Base-by-base conservation (phyloP, 495 filamentous ascomycete species). In the Lentithecium fluviatile region DNA sequence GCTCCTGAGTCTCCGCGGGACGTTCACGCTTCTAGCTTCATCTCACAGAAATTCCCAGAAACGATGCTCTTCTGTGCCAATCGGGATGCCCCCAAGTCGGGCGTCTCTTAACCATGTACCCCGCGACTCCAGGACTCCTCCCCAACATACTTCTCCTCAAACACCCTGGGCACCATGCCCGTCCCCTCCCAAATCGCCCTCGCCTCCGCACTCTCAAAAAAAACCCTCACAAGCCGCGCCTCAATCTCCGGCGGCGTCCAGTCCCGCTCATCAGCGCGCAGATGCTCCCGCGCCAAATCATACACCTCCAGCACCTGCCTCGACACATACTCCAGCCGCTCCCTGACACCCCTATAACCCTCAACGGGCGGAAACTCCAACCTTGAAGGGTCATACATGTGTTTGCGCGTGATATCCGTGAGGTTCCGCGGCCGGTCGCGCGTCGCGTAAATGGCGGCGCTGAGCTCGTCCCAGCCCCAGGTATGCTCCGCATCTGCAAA, bases 201-300 rank as follows among this genome's bases (percentile, higher is more conserved):
- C 4, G 15, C 55, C 55, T 58, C 43, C 25, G 37, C 55, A 25
- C 23, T 49, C 23, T 10, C 55, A 40, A 58, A 49, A n/a, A 58
- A 23, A 1, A 4, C 20, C n/a, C 38, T 26, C 19, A 59, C 13
- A 3, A 59, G 32, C 37, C 37, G 23, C 3, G 46, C 34, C 8
- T 29, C 34, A 6, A 59, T 29, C 47, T 59, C 56, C 1, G 45
- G 46, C 4, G 56, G 45, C 34, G 47, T 52, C 56, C 47, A 59
- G 25, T 59, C 56, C 15, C 56, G 29, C 24, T 59, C 47, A 17
- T 45, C 56, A 19, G 32, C 19, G 7, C 34, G 15, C n/a, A 59
- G 10, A 52, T 59, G 56, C 20, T 59, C 56, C 15, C 56, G 4
- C n/a, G 56, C 56, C 36, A 59, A 23, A 21, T 59, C 56, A 13